A percentile compares a stretch with the other conserved stretches of the same genome.
Conservation (phyloP, 2,329 filamentous ascomycete species). For the Teratosphaeria nubilosa region DNA sequence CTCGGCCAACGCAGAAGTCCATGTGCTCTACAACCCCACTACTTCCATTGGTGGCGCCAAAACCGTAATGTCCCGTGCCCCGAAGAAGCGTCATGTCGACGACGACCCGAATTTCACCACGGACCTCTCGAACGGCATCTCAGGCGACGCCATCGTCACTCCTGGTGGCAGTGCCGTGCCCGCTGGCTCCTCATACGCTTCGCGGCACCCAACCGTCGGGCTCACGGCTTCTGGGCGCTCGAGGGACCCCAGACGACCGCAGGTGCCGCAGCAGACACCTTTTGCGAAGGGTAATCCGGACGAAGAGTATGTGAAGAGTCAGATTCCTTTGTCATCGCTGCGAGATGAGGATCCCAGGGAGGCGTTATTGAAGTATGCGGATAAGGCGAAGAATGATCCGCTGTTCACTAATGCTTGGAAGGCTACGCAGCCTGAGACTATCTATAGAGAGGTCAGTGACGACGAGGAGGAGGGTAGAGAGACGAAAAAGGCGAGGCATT, state of each 20-base stretch:
- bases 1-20: slow-evolving; percentile 81
- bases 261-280: slow-evolving; percentile 73
- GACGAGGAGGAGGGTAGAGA: slow-evolving; percentile 62
- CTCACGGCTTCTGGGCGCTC: slow-evolving; percentile 69
- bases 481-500: slow-evolving; percentile 2
- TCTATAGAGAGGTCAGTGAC: slow-evolving; percentile 83
- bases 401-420: slow-evolving; percentile 93
- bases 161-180: slow-evolving; percentile 31
- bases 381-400: slow-evolving; percentile 83
- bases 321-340: slow-evolving; percentile 84
- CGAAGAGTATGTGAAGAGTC: slow-evolving; percentile 76
- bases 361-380: slow-evolving; percentile 87
- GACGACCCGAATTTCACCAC: slow-evolving; percentile 82
- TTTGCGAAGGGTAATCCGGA: slow-evolving; percentile 87
- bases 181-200: slow-evolving; percentile 38
- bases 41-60: slow-evolving; percentile 73
- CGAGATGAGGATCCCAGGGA: slow-evolving; percentile 92
- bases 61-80: slow-evolving; percentile 81
- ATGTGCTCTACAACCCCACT: slow-evolving; percentile 82
- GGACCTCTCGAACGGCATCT: slow-evolving; percentile 70
- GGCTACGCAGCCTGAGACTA: slow-evolving; percentile 79
- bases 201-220: slow-evolving; percentile 59
- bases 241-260: slow-evolving; percentile 72
- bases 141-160: slow-evolving; percentile 68
- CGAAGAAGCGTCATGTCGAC: slow-evolving; percentile 90